Evolutionary conservation across 371 early-diverging fungal species (phyloP).

Genomic region (Mucor indicus): DNA sequence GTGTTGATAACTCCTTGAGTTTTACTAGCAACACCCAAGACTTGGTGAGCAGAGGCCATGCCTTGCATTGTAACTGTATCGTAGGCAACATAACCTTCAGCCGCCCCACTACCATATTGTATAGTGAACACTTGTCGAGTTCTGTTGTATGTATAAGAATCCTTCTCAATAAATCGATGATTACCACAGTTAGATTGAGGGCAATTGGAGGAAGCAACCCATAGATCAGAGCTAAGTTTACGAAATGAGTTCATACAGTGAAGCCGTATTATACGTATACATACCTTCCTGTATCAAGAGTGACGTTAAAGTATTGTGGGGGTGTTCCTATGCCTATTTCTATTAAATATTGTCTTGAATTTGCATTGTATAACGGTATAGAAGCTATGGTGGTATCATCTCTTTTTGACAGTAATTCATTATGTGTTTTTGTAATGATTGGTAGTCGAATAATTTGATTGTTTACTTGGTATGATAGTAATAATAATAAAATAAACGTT

Average conservation of each 20-base stretch:
- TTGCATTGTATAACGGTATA: constrained; percentile 24
- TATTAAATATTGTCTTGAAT: constrained; percentile 28
- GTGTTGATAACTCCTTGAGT: constrained; percentile 6
- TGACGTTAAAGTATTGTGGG: constrained; percentile 31
- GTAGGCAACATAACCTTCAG: constrained; percentile 29
- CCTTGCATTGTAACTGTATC: constrained; percentile 26
- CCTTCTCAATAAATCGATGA: constrained; percentile 19
- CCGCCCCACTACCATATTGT: constrained; percentile 38
- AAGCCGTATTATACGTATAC: not conserved
- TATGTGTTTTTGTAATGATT: constrained; percentile 1
- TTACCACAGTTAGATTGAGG: constrained; percentile 20
- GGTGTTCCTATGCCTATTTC: constrained; percentile 36
- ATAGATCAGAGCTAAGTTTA: constrained; percentile 27
- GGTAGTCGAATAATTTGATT: not conserved
- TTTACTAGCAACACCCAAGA: constrained; percentile 27
- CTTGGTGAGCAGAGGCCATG: constrained; percentile 16
- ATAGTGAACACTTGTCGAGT: constrained; percentile 20
- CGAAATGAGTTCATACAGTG: not conserved
- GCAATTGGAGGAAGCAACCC: constrained; percentile 38
- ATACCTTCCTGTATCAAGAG: constrained; percentile 45
- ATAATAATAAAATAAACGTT: not conserved
- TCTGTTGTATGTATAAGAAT: constrained; percentile 24
- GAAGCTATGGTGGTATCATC: constrained; percentile 4
- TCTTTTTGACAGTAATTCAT: not conserved
- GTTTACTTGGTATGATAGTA: not conserved